Evolutionary conservation across 2,329 filamentous ascomycete genomes (phyloP).

Genomic region (Lachnellula hyalina): DNA sequence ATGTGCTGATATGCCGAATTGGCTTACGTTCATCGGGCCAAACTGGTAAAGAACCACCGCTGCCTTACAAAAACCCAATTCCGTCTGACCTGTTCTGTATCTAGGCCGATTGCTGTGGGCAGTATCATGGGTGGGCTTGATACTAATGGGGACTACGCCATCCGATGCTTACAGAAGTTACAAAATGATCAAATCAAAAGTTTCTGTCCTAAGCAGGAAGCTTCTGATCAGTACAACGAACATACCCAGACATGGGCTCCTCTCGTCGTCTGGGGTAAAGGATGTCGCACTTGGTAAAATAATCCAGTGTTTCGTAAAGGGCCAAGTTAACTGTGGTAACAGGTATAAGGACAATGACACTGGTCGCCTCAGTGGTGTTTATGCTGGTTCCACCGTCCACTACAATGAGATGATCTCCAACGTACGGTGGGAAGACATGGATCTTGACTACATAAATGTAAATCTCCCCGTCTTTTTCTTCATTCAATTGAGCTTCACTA

Average conservation of each 20-base stretch:
- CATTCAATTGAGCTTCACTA: too few relatives aligned
- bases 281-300: constrained; percentile 27
- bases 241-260: constrained; percentile 48
- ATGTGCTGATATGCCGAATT: constrained; percentile 25
- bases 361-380: constrained; percentile 42
- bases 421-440: constrained; percentile 41
- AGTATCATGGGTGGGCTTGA: constrained; percentile 14
- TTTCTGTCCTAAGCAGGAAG: constrained; percentile 40
- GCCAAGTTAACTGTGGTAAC: too few relatives aligned
- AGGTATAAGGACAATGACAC: constrained; percentile 37
- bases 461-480: too few relatives aligned
- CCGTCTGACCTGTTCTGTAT: too few relatives aligned
- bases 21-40: constrained; percentile 26
- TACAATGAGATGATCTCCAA: constrained; percentile 39
- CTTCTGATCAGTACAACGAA: constrained; percentile 46
- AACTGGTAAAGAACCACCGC: constrained; percentile 10
- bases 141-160: constrained; percentile 18
- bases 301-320: too few relatives aligned
- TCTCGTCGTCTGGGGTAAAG: constrained; percentile 44
- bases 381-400: constrained; percentile 46
- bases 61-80: too few relatives aligned
- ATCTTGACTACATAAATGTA: constrained; percentile 35
- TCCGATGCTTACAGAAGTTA: constrained; percentile 28
- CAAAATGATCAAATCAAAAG: constrained; percentile 46
- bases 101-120: too few relatives aligned